A percentile compares a stretch with the other conserved stretches of the same genome.
Evolutionary conservation across 75 land plant genomes (phyloP).

Genomic region (Larix kaempferi): DNA sequence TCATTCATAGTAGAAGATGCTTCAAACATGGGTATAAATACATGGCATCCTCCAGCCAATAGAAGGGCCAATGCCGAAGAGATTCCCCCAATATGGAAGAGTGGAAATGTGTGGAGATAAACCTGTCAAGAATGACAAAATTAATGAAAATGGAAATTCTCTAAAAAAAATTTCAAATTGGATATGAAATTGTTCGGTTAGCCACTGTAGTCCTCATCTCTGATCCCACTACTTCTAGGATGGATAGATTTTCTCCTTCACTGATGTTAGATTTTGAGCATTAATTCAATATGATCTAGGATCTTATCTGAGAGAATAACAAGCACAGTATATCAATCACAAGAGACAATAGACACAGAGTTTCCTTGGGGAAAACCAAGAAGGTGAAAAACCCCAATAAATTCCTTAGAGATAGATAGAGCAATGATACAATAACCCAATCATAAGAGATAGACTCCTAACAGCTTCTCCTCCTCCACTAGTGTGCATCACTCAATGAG

Average conservation of each 20-base stretch:
- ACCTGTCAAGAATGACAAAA: slow-evolving; percentile 36
- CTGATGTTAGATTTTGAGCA: no score
- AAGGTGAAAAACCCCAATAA: no score
- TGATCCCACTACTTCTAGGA: not conserved
- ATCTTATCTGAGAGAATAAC: no score
- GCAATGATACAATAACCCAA: no score
- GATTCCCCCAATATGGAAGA: slow-evolving; percentile 97
- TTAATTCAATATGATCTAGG: no score
- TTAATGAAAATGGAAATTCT: not conserved
- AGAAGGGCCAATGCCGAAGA: slow-evolving; percentile 86
- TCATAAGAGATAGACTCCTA: no score
- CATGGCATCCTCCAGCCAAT: slow-evolving; percentile 79
- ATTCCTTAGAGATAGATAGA: no score
- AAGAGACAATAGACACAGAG: no score
- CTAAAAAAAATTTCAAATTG: not conserved
- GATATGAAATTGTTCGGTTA: not conserved
- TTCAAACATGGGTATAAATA: slow-evolving; percentile 81
- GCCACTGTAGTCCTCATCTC: not conserved
- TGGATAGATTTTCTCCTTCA: not conserved
- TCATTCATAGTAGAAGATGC: slow-evolving; percentile 39
- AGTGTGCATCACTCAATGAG: no score
- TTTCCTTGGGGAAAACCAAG: no score
- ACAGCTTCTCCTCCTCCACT: no score
- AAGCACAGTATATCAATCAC: no score
- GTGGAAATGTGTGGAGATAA: slow-evolving; percentile 88